Conservation (phyloP, 2,329 filamentous ascomycete species). For the Elsinoe australis region DNA sequence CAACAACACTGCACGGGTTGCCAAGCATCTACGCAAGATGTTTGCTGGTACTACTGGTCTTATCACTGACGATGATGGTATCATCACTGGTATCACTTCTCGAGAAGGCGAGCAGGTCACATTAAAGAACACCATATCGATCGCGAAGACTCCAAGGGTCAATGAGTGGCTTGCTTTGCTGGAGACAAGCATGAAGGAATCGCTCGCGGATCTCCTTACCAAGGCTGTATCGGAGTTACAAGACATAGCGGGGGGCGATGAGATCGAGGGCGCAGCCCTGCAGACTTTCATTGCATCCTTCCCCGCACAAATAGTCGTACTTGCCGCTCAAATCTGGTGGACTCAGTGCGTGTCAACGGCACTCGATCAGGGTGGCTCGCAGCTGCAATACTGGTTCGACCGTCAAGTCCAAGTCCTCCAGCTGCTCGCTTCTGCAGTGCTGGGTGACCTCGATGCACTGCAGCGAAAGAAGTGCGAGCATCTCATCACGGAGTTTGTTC, state of each 20-base stretch:
- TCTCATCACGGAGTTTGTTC: conserved; percentile 96
- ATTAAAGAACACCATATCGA: conserved; percentile 82
- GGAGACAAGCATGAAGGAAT: conserved; percentile 88
- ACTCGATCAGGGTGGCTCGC: conserved; percentile 62
- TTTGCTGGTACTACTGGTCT: conserved; percentile 92
- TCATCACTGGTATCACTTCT: conserved; percentile 87
- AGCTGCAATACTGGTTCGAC: conserved; percentile 64
- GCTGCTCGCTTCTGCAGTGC: conserved; percentile 77
- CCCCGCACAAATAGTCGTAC: conserved; percentile 89
- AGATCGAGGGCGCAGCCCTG: conserved; percentile 63
- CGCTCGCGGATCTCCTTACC: conserved; percentile 79
- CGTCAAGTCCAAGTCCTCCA: conserved; percentile 78
- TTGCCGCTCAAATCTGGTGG: conserved; percentile 91
- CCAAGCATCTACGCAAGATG: conserved; percentile 99
- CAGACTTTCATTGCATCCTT: conserved; percentile 74
- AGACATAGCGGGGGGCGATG: conserved; percentile 63
- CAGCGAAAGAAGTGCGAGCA: conserved; percentile 96
- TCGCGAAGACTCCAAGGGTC: conserved; percentile 90
- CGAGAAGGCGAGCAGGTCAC: conserved; percentile 87
- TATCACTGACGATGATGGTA: conserved; percentile 79
- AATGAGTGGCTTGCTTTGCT: conserved; percentile 97
- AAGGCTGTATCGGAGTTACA: conserved; percentile 80
- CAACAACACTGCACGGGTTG: conserved; percentile 90
- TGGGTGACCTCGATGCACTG: conserved; percentile 80
- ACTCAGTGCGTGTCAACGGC: conserved; percentile 77